Base-by-base conservation (phyloP, 441 rosid genomes). In the Gossypium gossypioides region DNA sequence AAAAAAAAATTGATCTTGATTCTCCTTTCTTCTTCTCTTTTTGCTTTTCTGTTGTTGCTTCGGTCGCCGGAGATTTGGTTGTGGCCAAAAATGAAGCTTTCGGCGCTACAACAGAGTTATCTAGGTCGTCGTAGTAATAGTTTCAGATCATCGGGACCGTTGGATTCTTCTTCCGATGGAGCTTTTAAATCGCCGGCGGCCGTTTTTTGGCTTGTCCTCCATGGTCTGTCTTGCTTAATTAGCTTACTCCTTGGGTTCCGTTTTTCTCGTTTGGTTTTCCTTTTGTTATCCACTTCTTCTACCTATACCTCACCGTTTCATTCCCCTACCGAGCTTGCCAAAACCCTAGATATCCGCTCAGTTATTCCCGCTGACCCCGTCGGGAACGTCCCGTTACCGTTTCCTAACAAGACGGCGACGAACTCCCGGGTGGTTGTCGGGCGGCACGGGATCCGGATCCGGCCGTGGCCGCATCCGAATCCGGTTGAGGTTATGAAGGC, bases 401-500 rank as follows among this genome's bases (percentile, higher is more conserved):
- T 57, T 63, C 75, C 62, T 55, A 82, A 78, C 78, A 82, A 68
- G 21, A 83, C 89, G 42, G 65, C 76, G 34, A 72, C 59, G 10
- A 81, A 79, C 71, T 89, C 97, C 7, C 78, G 97, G 24, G 98
- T 95, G 19, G 90, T 91, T 4, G 99, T 92, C 0, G 99, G 99
- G 13, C 87, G 99, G 51, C 99, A 95, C 57, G 99, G 99, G 86
- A 95, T 95, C 89, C 91, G 97, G 89, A 91, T 95, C 91, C 96
- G 99, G 48, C 96, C 98, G 1, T 92, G 98, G 98, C 99, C 99
- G 10, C 99, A 92, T 55, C 99, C 99, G 51, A 79, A 91, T 76
- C 96, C 98, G 74, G 42, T 72, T 2, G 99, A 95, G 79, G 98
- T 95, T 2, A 88, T 95, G 96, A 86, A 81, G 76, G 99, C 99